Evolutionary conservation across 257 asterid genomes (phyloP).

Genomic region (Plantago elongata): DNA sequence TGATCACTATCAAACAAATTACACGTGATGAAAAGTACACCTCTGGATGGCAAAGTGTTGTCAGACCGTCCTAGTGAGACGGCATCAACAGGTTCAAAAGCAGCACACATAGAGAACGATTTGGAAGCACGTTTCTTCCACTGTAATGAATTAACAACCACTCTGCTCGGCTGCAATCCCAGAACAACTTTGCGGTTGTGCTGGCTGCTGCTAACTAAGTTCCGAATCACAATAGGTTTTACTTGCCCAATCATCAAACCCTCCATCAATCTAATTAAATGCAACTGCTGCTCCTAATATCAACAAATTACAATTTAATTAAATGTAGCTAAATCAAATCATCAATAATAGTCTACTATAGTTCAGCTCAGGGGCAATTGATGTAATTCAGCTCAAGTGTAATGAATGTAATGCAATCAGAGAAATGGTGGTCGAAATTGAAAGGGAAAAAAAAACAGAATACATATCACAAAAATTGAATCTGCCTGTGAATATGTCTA

Average conservation of each 20-base stretch:
- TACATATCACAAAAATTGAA: too few relatives aligned
- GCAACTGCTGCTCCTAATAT: not conserved
- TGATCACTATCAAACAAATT: not conserved
- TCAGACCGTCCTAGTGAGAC: slow-evolving; percentile 35
- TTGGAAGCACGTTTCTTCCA: slow-evolving; percentile 32
- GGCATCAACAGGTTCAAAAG: slow-evolving; percentile 55
- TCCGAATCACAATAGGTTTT: slow-evolving; percentile 12
- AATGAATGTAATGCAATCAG: too few relatives aligned
- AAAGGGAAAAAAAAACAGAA: too few relatives aligned
- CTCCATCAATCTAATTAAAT: slow-evolving; percentile 46
- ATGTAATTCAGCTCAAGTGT: too few relatives aligned
- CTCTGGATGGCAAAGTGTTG: slow-evolving; percentile 70
- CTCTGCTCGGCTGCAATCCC: slow-evolving; percentile 31
- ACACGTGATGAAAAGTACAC: slow-evolving; percentile 20
- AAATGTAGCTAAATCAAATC: too few relatives aligned
- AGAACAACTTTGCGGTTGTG: slow-evolving; percentile 24
- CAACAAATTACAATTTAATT: not conserved
- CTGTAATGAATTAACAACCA: slow-evolving; percentile 21
- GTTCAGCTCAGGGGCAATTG: too few relatives aligned
- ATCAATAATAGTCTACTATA: too few relatives aligned
- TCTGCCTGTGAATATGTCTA: too few relatives aligned
- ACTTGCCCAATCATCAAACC: slow-evolving; percentile 47
- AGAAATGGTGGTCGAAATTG: too few relatives aligned
- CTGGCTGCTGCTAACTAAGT: slow-evolving; percentile 17
- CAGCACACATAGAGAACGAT: slow-evolving; percentile 44